Evolutionary conservation across 257 asterid genomes (phyloP), one percentile per base, ranked within the genome.

Genomic region (Voacanga thouarsii): DNA sequence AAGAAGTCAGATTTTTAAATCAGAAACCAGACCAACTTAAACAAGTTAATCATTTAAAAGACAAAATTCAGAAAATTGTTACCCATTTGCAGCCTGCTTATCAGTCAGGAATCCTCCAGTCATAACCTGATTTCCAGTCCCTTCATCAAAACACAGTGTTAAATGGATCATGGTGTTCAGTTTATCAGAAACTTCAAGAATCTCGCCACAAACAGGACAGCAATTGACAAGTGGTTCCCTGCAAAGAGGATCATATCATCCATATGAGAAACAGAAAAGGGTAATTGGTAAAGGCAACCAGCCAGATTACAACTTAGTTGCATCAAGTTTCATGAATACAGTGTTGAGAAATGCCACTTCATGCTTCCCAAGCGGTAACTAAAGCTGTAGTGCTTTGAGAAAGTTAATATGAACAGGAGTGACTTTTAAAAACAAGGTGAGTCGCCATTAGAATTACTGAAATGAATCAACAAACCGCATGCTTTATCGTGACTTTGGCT

Each of bases 21-120:
- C 66, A 85, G 60, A 80, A 75, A 71, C 74, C 30, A 49, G 30
- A 16, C 66, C 68, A 81, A 73, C 79, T 51, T 57, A 24, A 57
- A 15, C 68, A 60, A 67, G 65, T 2, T 24, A 55, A 16, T 63
- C 44, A 12, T 53, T 43, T 69, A 77, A 76, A 33, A 82, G 56
- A 73, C 67, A 77, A 63, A 51, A 68, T 51, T 45, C 59, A 75
- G 77, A 77, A 60, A 78, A 83, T 84, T 77, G 90, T 81, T 82
- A 93, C 99, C 99, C 99, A 41, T 90, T 92, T 74, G 98, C 87
- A 85, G 98, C 98, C 90, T 93, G 97, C 88, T 91, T 93, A 83
- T 93, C 98, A 26, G 98, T 96, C 89, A 93, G 90, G 86, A 96
- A 96, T 70, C 99, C 99, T 78, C 98, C 98, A 49, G 97, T 88